Evolutionary conservation across 225 moss, liverwort and hornwort species (phyloP), one percentile per base, ranked within the genome.

Genomic region (Neckera pumila): DNA sequence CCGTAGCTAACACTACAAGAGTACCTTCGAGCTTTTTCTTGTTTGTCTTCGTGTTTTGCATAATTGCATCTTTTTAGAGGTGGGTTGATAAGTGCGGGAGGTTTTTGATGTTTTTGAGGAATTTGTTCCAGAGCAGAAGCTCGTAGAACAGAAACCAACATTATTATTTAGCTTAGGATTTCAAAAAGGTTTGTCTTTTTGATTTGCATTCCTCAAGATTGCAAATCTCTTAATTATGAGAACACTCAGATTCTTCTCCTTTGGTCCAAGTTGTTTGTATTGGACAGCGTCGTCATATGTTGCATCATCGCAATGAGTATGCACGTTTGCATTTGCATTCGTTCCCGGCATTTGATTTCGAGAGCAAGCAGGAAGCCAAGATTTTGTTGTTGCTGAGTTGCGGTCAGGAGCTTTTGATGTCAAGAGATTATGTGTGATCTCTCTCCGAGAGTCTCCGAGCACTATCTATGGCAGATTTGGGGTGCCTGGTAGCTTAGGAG

Each of bases 241-340:
- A 94, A 89, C 92, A 65, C 88, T 94, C 82, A 89, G 90, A 76
- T 85, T 91, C 85, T 79, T 94, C 65, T 89, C 92, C 61, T 90
- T 90, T 23, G 94, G 91, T 81, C 88, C 92, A 86, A 88, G 90
- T 56, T 87, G 78, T 58, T 88, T 88, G 19, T 88, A 89, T 56
- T 93, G 93, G 92, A 89, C 89, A 85, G 89, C 81, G 72, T 86
- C 94, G 9, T 83, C 89, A 16, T 86, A 76, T 71, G 72, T 65
- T 80, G 90, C 86, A 58, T 89, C 92, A 38, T 85, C 89, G 73
- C 93, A 87, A 60, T 84, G 90, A 82, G 78, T 80, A 57, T 88
- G 88, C 66, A 43, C 87, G 58, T 85, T 89, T n/a, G 89, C 85
- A 31, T 84, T 76, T 58, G 86, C 85, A 33, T 82, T 90, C 79